Conservation (phyloP, 2,329 filamentous ascomycete species). For the Coleophoma crateriformis region DNA sequence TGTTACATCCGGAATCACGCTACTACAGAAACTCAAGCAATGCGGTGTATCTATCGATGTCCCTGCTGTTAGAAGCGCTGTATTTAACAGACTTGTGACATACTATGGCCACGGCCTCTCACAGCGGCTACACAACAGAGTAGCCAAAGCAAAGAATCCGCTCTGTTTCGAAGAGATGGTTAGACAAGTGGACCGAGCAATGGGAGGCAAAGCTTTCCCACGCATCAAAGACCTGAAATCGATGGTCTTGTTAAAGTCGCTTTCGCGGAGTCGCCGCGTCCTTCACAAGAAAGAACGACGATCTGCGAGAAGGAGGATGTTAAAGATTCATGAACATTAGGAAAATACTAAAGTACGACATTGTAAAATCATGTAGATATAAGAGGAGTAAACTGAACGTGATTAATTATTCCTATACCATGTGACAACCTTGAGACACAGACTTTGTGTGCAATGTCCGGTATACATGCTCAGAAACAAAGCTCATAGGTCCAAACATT, state of each 20-base stretch:
- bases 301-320: conserved; percentile 8
- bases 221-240: not conserved
- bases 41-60: conserved; percentile 13
- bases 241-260: not conserved
- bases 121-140: conserved; percentile 11
- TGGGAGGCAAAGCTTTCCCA: conserved; percentile 9
- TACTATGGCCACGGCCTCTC: conserved; percentile 20
- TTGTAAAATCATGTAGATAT: too few species aligned
- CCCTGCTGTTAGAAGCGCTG: conserved; percentile 9
- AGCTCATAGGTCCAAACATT: too few species aligned
- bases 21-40: conserved; percentile 19
- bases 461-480: too few species aligned
- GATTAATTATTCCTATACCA: too few species aligned
- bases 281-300: not conserved
- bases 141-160: conserved; percentile 4
- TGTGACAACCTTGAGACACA: too few species aligned
- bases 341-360: too few species aligned
- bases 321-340: too few species aligned
- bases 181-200: conserved; percentile 13
- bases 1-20: conserved; percentile 18
- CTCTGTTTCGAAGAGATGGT: conserved; percentile 10
- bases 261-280: not conserved
- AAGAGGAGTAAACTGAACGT: too few species aligned
- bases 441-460: too few species aligned
- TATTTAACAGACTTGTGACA: conserved; percentile 19